Evolutionary conservation across 441 rosid species (phyloP).

Genomic region (Iberis amara): DNA sequence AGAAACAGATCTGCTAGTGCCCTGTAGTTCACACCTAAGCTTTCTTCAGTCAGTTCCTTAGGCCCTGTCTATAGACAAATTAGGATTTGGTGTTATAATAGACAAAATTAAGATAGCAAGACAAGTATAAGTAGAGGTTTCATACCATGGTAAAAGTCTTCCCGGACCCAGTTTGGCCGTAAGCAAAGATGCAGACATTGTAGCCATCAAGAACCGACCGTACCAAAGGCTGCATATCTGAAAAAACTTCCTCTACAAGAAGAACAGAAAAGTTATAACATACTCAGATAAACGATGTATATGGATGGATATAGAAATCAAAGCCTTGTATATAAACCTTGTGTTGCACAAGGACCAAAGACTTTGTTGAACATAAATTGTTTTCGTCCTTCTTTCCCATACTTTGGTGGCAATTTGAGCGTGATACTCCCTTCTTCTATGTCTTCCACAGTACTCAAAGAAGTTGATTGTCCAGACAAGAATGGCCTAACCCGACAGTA

Average conservation of each 20-base stretch:
- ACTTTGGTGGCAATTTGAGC: constrained; percentile 42
- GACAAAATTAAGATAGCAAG: no score
- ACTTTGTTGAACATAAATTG: constrained; percentile 62
- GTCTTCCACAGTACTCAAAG: constrained; percentile 37
- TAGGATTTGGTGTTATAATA: no score
- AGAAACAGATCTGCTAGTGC: constrained; percentile 58
- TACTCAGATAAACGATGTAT: no score
- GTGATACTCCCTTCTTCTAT: constrained; percentile 45
- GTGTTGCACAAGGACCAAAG: constrained; percentile 51
- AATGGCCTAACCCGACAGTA: constrained; percentile 68
- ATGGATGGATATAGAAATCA: not conserved
- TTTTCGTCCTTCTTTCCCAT: constrained; percentile 50
- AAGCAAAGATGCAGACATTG: constrained; percentile 73
- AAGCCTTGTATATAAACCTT: no score
- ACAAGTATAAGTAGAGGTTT: not conserved
- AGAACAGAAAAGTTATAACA: not conserved
- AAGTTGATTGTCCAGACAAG: constrained; percentile 39
- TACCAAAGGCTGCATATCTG: constrained; percentile 56
- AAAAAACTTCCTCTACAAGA: constrained; percentile 54
- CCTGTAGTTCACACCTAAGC: constrained; percentile 64
- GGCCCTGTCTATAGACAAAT: constrained; percentile 64
- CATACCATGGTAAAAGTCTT: constrained; percentile 73
- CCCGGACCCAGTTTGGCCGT: constrained; percentile 79
- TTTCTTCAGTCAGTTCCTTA: constrained; percentile 52
- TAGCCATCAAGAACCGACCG: constrained; percentile 77